phyloP scores from a whole-genome alignment of 192 early-diverging fungal genomes.

The Mycoemilia scoparia region DNA sequence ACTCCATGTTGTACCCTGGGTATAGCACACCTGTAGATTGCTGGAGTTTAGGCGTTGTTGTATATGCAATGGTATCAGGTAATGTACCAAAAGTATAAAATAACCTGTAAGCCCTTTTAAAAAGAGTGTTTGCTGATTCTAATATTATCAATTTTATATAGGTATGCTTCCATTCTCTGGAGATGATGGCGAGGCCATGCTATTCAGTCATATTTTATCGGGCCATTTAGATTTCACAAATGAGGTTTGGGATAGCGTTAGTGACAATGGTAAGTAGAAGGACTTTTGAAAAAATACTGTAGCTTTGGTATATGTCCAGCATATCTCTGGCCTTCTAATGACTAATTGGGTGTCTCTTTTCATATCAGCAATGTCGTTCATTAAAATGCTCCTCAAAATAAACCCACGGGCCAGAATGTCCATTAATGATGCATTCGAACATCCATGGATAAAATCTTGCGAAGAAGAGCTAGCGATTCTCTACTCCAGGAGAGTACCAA shows the following conservation, averaged over 20 bases:
- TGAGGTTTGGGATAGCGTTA: slow-evolving; percentile 25
- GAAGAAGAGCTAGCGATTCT: slow-evolving; percentile 16
- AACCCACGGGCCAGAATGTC: slow-evolving; percentile 32
- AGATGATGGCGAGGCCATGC: slow-evolving; percentile 13
- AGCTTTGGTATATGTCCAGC: slow-evolving; percentile 2
- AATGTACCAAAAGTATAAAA: no score
- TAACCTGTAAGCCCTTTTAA: slow-evolving; percentile 4
- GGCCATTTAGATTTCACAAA: slow-evolving; percentile 24
- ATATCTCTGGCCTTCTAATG: background rate
- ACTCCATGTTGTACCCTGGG: slow-evolving; percentile 18
- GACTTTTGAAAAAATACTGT: no score
- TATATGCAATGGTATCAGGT: slow-evolving; percentile 57
- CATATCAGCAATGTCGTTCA: no score
- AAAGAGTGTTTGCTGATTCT: slow-evolving; percentile 5
- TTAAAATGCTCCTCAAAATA: slow-evolving; percentile 17
- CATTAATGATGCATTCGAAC: slow-evolving; percentile 29
- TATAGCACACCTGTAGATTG: slow-evolving; percentile 42
- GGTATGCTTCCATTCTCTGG: slow-evolving; percentile 26
- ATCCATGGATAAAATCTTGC: slow-evolving; percentile 34
- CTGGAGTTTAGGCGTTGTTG: slow-evolving; percentile 64
- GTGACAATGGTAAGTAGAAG: no score
- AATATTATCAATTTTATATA: background rate
- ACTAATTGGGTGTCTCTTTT: no score
- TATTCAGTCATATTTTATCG: slow-evolving; percentile 25
- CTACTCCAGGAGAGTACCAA: slow-evolving; percentile 13